Evolutionary conservation across 805 yeast species (phyloP).

Genomic region (Kodamaea fukazawae): DNA sequence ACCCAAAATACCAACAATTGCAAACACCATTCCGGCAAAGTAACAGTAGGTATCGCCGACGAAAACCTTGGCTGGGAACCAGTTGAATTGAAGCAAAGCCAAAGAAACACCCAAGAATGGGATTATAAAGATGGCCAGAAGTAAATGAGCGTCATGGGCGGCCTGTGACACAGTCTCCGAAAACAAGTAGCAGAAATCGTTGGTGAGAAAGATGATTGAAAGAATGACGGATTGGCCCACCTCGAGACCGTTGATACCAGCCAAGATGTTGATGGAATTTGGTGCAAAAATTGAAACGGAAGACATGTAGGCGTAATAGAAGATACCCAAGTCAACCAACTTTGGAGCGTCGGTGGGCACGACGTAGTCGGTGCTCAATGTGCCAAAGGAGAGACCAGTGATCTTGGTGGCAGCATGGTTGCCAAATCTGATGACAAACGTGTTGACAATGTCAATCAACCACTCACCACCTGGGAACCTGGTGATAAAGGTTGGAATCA

Average conservation of each 20-base stretch:
- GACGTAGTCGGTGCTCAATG: slow-evolving; percentile 32
- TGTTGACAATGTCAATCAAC: slow-evolving; percentile 19
- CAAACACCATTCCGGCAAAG: slow-evolving; percentile 98
- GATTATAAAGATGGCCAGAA: slow-evolving; percentile 72
- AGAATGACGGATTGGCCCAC: slow-evolving; percentile 90
- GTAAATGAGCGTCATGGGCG: slow-evolving; percentile 77
- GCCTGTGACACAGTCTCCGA: slow-evolving; percentile 38
- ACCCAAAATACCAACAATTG: slow-evolving; percentile 92
- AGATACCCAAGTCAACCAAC: slow-evolving; percentile 68
- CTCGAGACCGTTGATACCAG: slow-evolving; percentile 95
- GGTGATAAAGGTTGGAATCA: slow-evolving; percentile 70
- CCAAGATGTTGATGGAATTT: slow-evolving; percentile 90
- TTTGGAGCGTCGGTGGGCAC: slow-evolving; percentile 38
- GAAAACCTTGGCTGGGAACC: slow-evolving; percentile 90
- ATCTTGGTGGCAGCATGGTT: slow-evolving; percentile 30
- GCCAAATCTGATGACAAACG: slow-evolving; percentile 21
- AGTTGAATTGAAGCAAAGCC: slow-evolving; percentile 73
- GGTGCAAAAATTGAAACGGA: slow-evolving; percentile 92
- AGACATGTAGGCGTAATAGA: slow-evolving; percentile 89
- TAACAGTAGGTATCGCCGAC: slow-evolving; percentile 99
- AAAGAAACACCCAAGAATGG: slow-evolving; percentile 86
- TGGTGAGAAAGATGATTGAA: slow-evolving; percentile 64
- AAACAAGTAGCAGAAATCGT: slow-evolving; percentile 70
- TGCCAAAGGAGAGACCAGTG: slow-evolving; percentile 40
- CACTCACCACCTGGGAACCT: slow-evolving; percentile 28